Evolutionary conservation across 1,284 basidiomycete genomes (phyloP), one percentile per base, ranked within the genome.

Genomic region (Sanghuangporus baumii): DNA sequence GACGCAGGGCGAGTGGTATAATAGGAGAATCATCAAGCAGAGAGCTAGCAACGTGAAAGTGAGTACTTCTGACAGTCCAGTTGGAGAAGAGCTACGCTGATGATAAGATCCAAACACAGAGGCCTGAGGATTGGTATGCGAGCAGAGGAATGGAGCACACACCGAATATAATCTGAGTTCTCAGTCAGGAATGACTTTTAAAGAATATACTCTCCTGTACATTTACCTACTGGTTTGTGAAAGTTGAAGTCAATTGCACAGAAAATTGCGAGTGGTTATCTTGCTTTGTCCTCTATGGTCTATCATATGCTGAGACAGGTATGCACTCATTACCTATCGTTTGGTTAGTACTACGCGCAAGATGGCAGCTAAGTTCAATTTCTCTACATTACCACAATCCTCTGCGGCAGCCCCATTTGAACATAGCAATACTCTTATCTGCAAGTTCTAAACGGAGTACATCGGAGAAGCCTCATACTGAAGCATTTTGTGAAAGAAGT

Each of bases 1-100:
- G n/a, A 83, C 81, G 0, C 76, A 81, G 0, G 72, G 67, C 1
- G 78, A 83, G 51, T 84, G 83, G 83, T 77, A 81, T 40, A 65
- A 74, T 1, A 74, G 79, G 55, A 72, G 81, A 20, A 72, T 81
- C 64, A 78, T 74, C 61, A 77, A 79, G 52, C 73, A 79, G 60
- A 73, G 82, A 34, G 71, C 79, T 18, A 76, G 72, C 43, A 80
- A 81, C 66, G 73, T 78, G 36, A 76, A 71, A 71, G 78, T 76
- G 70, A 41, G 63, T 62, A 20, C 31, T 14, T 54, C 1, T 54
- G 36, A 4, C 2, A 6, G 11, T n/a, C 55, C 23, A 58, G 36
- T 16, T 20, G 11, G 47, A 48, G 37, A 36, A 31, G 20, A 20
- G 41, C 40, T 31, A 31, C 6, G 50, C 46, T 55, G 37, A 58